Evolutionary conservation across 257 asterid genomes (phyloP), one percentile per base, ranked within the genome.

Genomic region (Galeopsis tetrahit): DNA sequence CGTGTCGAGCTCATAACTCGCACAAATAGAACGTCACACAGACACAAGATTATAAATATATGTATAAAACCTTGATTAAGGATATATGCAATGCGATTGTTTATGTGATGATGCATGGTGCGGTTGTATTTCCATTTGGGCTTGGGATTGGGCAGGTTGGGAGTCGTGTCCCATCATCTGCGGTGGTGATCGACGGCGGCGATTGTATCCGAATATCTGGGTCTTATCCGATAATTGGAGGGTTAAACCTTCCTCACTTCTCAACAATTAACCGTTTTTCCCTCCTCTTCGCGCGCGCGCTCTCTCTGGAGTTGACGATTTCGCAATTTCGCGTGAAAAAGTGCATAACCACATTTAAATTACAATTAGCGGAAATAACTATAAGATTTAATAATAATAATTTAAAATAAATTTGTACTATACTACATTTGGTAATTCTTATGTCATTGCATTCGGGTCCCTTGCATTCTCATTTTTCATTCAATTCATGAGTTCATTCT

Each of bases 161-260:
- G 75, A 72, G 62, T 59, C 53, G 10, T 66, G 66, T 35, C 80
- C 71, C 79, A 81, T 33, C 88, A 82, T 80, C 80, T 61, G 66
- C 76, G 76, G 79, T 31, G 52, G 52, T 40, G 35, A 67, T 76
- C 73, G 75, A 73, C 70, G 76, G 62, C 56, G 31, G 49, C 40
- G 58, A 65, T 36, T 10, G 33, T 11, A 46, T 61, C 63, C 14
- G 61, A 36, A 60, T 67, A 58, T 71, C 74, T n/a, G 67, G 77
- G 72, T 48, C 34, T 40, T 36, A 66, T 56, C 67, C 81, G 73
- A 75, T 9, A 73, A 76, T 74, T 79, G 66, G 43, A 70, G 55
- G 85, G 85, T 74, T 77, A 75, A 5, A 17, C 17, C 67, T 63
- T 40, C 73, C 34, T 66, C 57, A n/a, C 70, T 15, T 17, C 44